Conservation (phyloP, 1,284 basidiomycete species). For the Exobasidium cylindrosporum region DNA sequence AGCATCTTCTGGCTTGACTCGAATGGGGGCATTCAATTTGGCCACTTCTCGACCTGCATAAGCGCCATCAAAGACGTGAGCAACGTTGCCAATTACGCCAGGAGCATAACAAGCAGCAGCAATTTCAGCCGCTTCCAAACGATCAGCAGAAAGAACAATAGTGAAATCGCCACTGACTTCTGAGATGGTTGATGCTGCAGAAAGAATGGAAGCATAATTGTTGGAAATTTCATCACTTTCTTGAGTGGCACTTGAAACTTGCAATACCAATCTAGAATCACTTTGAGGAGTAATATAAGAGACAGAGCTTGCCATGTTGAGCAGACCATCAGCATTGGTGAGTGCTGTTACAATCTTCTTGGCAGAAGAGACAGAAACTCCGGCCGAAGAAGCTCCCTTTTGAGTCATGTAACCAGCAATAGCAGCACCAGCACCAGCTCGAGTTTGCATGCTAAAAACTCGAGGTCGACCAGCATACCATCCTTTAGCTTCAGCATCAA, state of each 20-base stretch:
- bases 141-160: constrained; percentile 45
- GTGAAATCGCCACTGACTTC: constrained; percentile 40
- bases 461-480: constrained; percentile 34
- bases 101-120: constrained; percentile 46
- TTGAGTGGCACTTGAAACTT: constrained; percentile 50
- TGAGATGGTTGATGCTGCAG: constrained; percentile 34
- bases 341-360: constrained; percentile 45
- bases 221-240: constrained; percentile 40
- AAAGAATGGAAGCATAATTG: constrained; percentile 50
- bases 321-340: constrained; percentile 49
- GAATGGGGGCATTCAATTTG: constrained; percentile 32
- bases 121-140: constrained; percentile 48
- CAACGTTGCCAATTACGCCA: constrained; percentile 32
- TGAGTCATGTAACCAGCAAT: constrained; percentile 49
- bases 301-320: constrained; percentile 51
- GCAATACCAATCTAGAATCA: constrained; percentile 45
- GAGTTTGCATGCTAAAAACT: constrained; percentile 53
- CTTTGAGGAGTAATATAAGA: constrained; percentile 19
- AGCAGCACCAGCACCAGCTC: constrained; percentile 64
- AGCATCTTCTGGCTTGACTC: constrained; percentile 61
- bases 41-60: constrained; percentile 47
- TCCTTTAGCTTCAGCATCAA: constrained; percentile 24
- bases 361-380: constrained; percentile 17
- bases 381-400: constrained; percentile 28
- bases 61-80: constrained; percentile 54